A percentile compares a stretch with the other conserved stretches of the same genome.
phyloP scores from a whole-genome alignment of 768 basidiomycete genomes.

The Mycena latifolia region DNA sequence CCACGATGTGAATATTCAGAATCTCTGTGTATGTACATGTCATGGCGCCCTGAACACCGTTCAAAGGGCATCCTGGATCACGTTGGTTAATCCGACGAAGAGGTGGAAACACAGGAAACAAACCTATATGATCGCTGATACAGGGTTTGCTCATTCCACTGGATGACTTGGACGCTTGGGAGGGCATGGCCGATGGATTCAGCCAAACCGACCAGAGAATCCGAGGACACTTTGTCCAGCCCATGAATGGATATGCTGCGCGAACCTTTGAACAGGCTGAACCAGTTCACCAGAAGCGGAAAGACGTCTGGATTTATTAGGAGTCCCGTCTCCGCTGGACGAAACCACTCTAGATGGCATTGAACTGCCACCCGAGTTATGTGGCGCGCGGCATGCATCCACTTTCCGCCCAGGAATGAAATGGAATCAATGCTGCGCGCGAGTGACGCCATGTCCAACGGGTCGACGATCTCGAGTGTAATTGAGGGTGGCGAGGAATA shows the following conservation, averaged over 20 bases:
- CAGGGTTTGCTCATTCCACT: background rate
- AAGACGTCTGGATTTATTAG: background rate
- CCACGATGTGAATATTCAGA: too few relatives aligned
- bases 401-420: constrained; percentile 5
- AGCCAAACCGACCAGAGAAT: background rate
- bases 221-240: background rate
- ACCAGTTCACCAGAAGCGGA: constrained; percentile 8
- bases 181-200: background rate
- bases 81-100: background rate
- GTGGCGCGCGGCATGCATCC: constrained; percentile 17
- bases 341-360: background rate
- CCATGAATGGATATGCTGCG: background rate
- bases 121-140: background rate
- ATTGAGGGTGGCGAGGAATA: background rate
- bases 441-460: background rate
- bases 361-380: background rate
- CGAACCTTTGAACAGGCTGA: background rate
- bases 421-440: background rate
- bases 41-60: too few relatives aligned
- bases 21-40: too few relatives aligned
- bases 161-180: background rate
- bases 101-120: background rate
- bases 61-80: too few relatives aligned
- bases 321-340: background rate
- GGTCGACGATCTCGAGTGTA: background rate